Base-by-base conservation (phyloP, 768 basidiomycete genomes). In the Suillus tomentosus region DNA sequence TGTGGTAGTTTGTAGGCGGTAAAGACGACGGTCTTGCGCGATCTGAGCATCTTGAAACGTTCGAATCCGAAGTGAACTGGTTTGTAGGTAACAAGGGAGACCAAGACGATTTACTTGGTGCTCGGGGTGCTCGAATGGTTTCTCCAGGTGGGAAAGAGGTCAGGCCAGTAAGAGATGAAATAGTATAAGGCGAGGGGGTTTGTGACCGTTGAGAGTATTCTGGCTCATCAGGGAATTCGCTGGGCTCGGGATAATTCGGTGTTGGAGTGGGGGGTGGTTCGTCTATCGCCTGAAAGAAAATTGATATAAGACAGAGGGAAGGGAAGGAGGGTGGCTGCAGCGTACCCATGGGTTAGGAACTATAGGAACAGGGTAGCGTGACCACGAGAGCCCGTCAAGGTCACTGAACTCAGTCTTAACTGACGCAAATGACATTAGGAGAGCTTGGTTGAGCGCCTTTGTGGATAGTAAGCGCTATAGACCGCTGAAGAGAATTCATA, bases 341-440 rank as follows among this genome's bases (percentile, higher is more conserved):
- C 72, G 5, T 55, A 76, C 75, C 69, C 69, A 70, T 7, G 72
- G 64, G 45, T 69, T 71, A 24, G 65, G 75, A 24, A 68, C 72
- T 55, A 69, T 64, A 5, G 73, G 73, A 9, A 78, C 75, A 5
- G 77, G 75, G 36, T 76, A 73, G 53, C 75, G 76, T 19, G 80
- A 72, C 86, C 85, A 85, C 43, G 80, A 78, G 42, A 85, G 73
- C 0, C 87, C 87, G 62, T 88, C 87, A 17, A 88, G 79, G 71
- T 88, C 87, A 62, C 79, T 78, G 68, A 87, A 88, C 66, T 88
- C 86, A 9, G 82, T 82, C 65, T 88, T 87, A 40, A 87, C 86
- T 5, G 79, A 79, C 24, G 71, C 76, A 67, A 88, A 88, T 1
- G 85, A 81, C 59, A 72, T 68, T 24, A 71, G 22, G 34, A 80